phyloP scores from a whole-genome alignment of 192 early-diverging fungal species.

The Entophlyctis helioformis region DNA sequence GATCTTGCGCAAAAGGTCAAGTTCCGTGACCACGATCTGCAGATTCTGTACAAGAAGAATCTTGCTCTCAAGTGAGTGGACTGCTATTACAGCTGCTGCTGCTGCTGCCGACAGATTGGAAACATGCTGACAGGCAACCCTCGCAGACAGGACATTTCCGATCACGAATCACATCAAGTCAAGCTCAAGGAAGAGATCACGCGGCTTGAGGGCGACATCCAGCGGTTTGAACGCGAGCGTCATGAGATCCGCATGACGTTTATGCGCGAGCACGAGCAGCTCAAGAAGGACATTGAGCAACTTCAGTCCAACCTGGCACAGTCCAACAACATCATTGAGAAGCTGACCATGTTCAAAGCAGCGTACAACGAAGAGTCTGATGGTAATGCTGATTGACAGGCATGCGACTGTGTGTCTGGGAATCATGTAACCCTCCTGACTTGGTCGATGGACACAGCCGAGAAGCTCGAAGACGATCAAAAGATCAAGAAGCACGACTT shows the following conservation, averaged over 20 bases:
- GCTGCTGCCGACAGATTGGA: neutral
- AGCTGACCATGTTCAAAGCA: slow-evolving; percentile 32
- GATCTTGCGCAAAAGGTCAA: slow-evolving; percentile 28
- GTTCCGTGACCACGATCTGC: slow-evolving; percentile 36
- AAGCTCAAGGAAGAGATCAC: slow-evolving; percentile 10
- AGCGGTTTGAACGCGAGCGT: slow-evolving; percentile 14
- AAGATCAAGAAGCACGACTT: slow-evolving; percentile 26
- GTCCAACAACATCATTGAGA: slow-evolving; percentile 30
- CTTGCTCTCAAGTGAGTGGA: slow-evolving; percentile 26
- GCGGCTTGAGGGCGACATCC: slow-evolving; percentile 12
- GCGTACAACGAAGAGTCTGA: slow-evolving; percentile 15
- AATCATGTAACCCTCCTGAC: too few relatives aligned
- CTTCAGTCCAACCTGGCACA: slow-evolving; percentile 22
- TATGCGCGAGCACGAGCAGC: slow-evolving; percentile 9
- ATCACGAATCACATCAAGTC: slow-evolving; percentile 8
- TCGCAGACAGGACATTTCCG: slow-evolving; percentile 18
- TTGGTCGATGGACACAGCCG: too few relatives aligned
- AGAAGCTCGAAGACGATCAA: too few relatives aligned
- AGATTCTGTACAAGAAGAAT: slow-evolving; percentile 32
- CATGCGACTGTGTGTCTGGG: too few relatives aligned
- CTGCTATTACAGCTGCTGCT: too few relatives aligned
- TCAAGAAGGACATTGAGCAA: slow-evolving; percentile 19
- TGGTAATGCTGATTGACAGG: slow-evolving; percentile 4
- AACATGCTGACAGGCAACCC: neutral
- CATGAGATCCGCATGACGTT: slow-evolving; percentile 6